Evolutionary conservation across 148 eudicot genomes (phyloP), one percentile per base, ranked within the genome.

Genomic region (Salicornia ramosissima): DNA sequence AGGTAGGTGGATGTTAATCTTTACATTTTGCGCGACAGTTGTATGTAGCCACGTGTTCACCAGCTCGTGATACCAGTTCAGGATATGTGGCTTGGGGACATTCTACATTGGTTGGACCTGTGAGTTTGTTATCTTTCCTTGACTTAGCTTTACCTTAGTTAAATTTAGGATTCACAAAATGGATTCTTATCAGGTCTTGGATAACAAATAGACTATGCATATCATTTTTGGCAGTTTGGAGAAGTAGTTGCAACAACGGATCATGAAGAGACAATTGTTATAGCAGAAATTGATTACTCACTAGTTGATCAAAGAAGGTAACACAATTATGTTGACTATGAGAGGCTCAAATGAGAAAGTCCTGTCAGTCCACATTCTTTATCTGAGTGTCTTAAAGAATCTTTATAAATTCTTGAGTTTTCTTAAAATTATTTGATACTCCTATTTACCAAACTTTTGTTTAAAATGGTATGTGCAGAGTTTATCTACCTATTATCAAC

Each of bases 31-130:
- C 22, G 46, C 14, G 31, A 57, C 75, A 85, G 92, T 61, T 88
- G 58, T 85, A 74, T 53, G 92, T 85, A 69, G 89, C 92, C 2
- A 83, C 92, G 26, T 88, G 89, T 69, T 80, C 89, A 47, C 89
- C 89, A 26, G 81, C 86, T 59, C 81, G 86, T 70, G 85, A 83
- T 56, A 76, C 79, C 30, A 45, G 49, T 5, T 75, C 83, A 36
- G 75, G 77, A 53, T 86, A 88, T 69, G 71, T 73, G 67, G 85
- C 83, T 50, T 82, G 90, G 89, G 92, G 92, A 39, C 90, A 88
- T 74, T 86, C 89, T 56, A 86, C 86, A 42, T 75, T 88, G 61
- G 86, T 83, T 78, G 87, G 86, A 64, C 87, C 88, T 51, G 90
- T 88, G 80, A 79, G 82, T 74, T 1, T 55, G 36, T 24, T 1